Base-by-base conservation (phyloP, 768 basidiomycete genomes). In the Sarcodon aspratus region DNA sequence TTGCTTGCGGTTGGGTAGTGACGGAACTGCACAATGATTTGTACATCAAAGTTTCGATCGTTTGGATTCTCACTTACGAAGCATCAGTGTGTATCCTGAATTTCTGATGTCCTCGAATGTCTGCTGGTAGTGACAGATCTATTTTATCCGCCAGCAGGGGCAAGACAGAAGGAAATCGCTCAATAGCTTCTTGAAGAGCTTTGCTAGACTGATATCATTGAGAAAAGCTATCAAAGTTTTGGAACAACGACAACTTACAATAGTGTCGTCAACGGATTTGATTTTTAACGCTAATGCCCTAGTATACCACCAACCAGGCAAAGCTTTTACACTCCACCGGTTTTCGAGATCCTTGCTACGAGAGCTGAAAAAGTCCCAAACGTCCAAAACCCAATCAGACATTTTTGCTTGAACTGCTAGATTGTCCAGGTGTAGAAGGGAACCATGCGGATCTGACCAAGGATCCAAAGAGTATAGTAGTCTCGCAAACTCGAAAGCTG, bases 401-500 rank as follows among this genome's bases (percentile, higher is more conserved):
- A 93, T 83, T 27, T 81, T 80, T 0, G 84, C 74, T 61, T 93
- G 95, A 51, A 91, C 67, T 0, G 89, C 81, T 17, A 97, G 70
- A 59, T 82, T 86, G 55, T 99, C 93, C 1, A 98, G 71, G 58
- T 90, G 84, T 10, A 93, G 68, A 1, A 85, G 66, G 1, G 83
- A 76, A 1, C 91, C 93, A 57, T 96, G 93, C 0, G 94, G 94
- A 57, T 95, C 93, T n/a, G 70, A 71, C 67, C 76, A 76, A 0
- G 94, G 90, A 59, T 96, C 92, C 0, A 98, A 72, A 8, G 82
- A 78, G 50, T 86, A 82, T 46, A 97, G 68, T 2, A 97, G 73
- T n/a, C 85, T 77, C 0, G 89, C 80, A 57, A 92, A 93, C 60
- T 96, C 92, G 63, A 96, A 95, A 0, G 91, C 80, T 0, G 95